A percentile compares a stretch with the other conserved stretches of the same genome.
These are phyloP conservation scores for Lentinula detonsa DNA, from an alignment of 768 basidiomycete species.

Conservation along the genomic window DNA sequence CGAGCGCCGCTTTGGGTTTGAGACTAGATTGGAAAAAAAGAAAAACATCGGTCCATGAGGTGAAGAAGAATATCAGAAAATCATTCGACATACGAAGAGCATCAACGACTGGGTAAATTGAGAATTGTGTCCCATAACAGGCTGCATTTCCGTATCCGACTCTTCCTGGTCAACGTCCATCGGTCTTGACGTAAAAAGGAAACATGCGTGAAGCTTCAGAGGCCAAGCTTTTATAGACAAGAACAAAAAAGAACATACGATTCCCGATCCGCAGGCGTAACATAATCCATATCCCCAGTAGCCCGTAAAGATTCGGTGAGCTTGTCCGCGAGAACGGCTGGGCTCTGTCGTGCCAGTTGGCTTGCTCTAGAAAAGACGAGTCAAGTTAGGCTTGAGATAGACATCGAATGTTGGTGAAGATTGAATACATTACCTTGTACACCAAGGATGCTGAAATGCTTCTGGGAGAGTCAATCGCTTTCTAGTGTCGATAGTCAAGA, in stretches of 20 bases:
- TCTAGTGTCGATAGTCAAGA: slow-evolving; percentile 67
- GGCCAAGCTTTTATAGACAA: background rate
- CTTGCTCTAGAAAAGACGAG: slow-evolving; percentile 45
- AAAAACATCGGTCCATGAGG: background rate
- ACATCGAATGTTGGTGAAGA: too few species aligned
- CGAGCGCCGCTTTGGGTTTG: slow-evolving; percentile 74
- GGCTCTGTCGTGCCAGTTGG: slow-evolving; percentile 52
- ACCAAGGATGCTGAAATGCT: slow-evolving; percentile 62
- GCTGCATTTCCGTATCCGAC: slow-evolving; percentile 50
- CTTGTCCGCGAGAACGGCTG: slow-evolving; percentile 54
- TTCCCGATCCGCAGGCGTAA: slow-evolving; percentile 42
- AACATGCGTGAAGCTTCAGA: background rate
- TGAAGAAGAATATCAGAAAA: background rate
- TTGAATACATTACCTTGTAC: slow-evolving; percentile 40
- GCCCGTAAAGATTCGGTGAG: slow-evolving; percentile 63
- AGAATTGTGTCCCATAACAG: slow-evolving; percentile 41
- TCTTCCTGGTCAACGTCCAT: slow-evolving; percentile 41
- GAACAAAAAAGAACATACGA: background rate
- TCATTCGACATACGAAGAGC: slow-evolving; percentile 59
- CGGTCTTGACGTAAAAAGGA: slow-evolving; percentile 14
- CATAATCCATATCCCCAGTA: slow-evolving; percentile 72
- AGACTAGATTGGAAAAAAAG: slow-evolving; percentile 39
- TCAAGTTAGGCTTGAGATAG: background rate
- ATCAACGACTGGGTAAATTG: slow-evolving; percentile 79
- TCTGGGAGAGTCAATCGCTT: slow-evolving; percentile 59